phyloP scores from a whole-genome alignment of 192 early-diverging fungal species.

The Rhizoclosmatium sp. region DNA sequence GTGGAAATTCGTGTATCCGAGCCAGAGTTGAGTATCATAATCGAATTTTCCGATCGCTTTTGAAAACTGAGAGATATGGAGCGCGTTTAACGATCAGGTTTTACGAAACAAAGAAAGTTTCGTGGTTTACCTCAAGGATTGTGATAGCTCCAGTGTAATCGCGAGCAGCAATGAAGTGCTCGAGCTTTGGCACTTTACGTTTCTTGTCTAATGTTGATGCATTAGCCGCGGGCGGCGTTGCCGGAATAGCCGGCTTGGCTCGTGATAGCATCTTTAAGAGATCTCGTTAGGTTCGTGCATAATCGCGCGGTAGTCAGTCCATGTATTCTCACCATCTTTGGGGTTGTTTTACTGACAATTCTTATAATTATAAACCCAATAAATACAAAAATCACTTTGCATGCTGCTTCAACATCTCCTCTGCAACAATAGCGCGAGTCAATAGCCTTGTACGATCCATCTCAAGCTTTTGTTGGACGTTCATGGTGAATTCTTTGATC shows the following conservation, averaged over 20 bases:
- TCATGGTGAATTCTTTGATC: slow-evolving; percentile 35
- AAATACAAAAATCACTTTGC: background rate
- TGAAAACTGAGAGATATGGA: slow-evolving; percentile 48
- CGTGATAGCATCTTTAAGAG: slow-evolving; percentile 61
- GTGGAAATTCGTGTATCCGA: slow-evolving; percentile 63
- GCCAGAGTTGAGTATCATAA: slow-evolving; percentile 56
- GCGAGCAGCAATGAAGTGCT: slow-evolving; percentile 59
- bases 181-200: slow-evolving; percentile 61
- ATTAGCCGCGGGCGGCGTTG: slow-evolving; percentile 25
- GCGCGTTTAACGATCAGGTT: background rate
- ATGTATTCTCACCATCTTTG: background rate
- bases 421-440: slow-evolving; percentile 24
- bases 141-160: slow-evolving; percentile 69
- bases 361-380: background rate
- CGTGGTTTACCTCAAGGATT: slow-evolving; percentile 55
- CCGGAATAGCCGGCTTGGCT: slow-evolving; percentile 60
- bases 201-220: slow-evolving; percentile 45
- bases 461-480: slow-evolving; percentile 28
- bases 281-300: background rate
- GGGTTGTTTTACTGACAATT: background rate
- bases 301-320: background rate
- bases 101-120: background rate
- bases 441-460: slow-evolving; percentile 18
- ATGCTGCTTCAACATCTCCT: slow-evolving; percentile 24
- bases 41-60: slow-evolving; percentile 55